These are phyloP conservation scores for Phytophthora citricola DNA, from an alignment of 352 stramenopile genomes.

Conservation along the genomic window DNA sequence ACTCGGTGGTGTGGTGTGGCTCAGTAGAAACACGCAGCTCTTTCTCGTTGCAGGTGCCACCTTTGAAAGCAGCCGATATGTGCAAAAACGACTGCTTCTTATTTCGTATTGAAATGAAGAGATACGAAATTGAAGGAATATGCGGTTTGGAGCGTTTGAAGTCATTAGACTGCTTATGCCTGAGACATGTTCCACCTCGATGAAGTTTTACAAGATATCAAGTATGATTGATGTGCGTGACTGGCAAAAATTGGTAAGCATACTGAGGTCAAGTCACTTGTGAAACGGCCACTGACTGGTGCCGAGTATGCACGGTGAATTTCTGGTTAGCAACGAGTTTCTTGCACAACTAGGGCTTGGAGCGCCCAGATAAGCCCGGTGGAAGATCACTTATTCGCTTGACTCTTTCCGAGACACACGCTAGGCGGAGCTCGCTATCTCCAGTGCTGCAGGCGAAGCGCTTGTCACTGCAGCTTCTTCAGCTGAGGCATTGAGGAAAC, in stretches of 20 bases:
- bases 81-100: no score
- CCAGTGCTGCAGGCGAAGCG: not conserved
- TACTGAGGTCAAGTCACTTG: constrained; percentile 21
- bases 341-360: constrained; percentile 7
- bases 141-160: no score
- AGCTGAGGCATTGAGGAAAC: constrained; percentile 1
- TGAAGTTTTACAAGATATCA: not conserved
- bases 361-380: constrained; percentile 26
- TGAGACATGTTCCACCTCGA: constrained; percentile 1
- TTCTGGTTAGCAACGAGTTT: constrained; percentile 10
- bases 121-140: not conserved
- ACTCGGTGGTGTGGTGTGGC: constrained; percentile 25
- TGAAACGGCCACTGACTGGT: constrained; percentile 7
- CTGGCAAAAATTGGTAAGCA: constrained; percentile 21
- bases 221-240: not conserved
- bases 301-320: constrained; percentile 14
- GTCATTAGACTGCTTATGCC: not conserved
- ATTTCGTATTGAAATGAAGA: not conserved
- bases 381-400: constrained; percentile 14
- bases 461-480: constrained; percentile 5
- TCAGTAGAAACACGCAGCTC: constrained; percentile 16
- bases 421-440: not conserved
- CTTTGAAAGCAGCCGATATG: constrained; percentile 15
- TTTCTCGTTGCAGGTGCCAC: constrained; percentile 14
- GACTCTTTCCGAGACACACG: constrained; percentile 17